A percentile compares a stretch with the other conserved stretches of the same genome.
phyloP scores from a whole-genome alignment of 2,329 filamentous ascomycete species.

The Hortaea werneckii region DNA sequence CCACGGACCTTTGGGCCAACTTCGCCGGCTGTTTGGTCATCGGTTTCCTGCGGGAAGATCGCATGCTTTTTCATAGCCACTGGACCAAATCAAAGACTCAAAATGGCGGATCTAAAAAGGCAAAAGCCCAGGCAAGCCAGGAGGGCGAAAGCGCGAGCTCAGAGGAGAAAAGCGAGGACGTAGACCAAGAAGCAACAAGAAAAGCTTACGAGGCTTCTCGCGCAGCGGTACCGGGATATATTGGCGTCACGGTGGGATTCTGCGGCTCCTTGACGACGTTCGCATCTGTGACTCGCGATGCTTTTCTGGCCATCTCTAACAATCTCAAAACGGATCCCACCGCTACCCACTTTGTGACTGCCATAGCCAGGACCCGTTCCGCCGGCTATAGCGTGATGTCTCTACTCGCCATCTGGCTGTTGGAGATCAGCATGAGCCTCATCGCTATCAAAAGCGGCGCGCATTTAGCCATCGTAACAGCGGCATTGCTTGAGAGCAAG shows the following conservation, averaged over 20 bases:
- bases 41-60: slow-evolving; percentile 71
- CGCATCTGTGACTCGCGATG: slow-evolving; percentile 70
- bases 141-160: slow-evolving; percentile 29
- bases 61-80: slow-evolving; percentile 59
- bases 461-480: slow-evolving; percentile 56
- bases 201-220: slow-evolving; percentile 32
- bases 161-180: slow-evolving; percentile 7
- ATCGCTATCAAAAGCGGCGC: slow-evolving; percentile 61
- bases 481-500: slow-evolving; percentile 44
- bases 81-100: slow-evolving; percentile 30
- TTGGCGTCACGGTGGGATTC: slow-evolving; percentile 73
- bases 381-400: slow-evolving; percentile 74
- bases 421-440: slow-evolving; percentile 58
- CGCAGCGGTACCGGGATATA: slow-evolving; percentile 73
- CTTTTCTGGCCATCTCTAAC: slow-evolving; percentile 69
- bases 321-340: slow-evolving; percentile 43
- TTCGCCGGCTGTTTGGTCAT: slow-evolving; percentile 67
- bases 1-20: slow-evolving; percentile 72
- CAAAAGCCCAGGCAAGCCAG: background rate
- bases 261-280: slow-evolving; percentile 83
- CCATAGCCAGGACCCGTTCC: slow-evolving; percentile 40
- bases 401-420: slow-evolving; percentile 57
- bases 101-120: too few relatives aligned
- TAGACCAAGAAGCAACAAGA: slow-evolving; percentile 28
- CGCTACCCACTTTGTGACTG: slow-evolving; percentile 10